phyloP scores from a whole-genome alignment of 139 green algal genomes.

The Auxenochlorella pyrenoidosa region DNA sequence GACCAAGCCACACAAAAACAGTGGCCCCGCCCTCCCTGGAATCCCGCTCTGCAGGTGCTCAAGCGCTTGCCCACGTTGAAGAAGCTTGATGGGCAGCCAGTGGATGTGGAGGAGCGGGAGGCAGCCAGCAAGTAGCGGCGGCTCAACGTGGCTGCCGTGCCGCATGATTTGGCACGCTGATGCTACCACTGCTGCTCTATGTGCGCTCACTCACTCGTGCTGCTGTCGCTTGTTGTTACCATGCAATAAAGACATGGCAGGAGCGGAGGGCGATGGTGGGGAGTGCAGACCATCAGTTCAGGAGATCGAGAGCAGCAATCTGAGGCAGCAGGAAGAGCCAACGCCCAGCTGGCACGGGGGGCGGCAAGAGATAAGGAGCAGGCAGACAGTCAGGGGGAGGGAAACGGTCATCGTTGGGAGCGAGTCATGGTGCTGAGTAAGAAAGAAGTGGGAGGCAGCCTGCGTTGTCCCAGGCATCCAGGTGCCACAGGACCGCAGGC shows the following conservation, averaged over 20 bases:
- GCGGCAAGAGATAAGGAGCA: neutral
- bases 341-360: no score
- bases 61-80: conserved; percentile 87
- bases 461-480: neutral
- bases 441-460: neutral
- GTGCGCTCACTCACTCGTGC: neutral
- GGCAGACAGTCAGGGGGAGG: neutral
- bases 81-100: conserved; percentile 91
- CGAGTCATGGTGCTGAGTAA: neutral
- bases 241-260: neutral
- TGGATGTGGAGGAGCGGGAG: conserved; percentile 88
- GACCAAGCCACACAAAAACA: neutral
- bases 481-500: no score
- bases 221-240: neutral
- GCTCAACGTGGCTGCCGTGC: neutral
- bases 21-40: no score
- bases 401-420: neutral
- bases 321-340: neutral
- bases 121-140: conserved; percentile 43
- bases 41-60: conserved; percentile 57
- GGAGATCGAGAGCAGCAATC: neutral
- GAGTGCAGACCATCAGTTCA: neutral
- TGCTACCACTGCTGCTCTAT: neutral
- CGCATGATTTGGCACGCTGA: neutral
- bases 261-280: neutral